Conservation (phyloP, 2,329 filamentous ascomycete species). For the Colletotrichum orbiculare region DNA sequence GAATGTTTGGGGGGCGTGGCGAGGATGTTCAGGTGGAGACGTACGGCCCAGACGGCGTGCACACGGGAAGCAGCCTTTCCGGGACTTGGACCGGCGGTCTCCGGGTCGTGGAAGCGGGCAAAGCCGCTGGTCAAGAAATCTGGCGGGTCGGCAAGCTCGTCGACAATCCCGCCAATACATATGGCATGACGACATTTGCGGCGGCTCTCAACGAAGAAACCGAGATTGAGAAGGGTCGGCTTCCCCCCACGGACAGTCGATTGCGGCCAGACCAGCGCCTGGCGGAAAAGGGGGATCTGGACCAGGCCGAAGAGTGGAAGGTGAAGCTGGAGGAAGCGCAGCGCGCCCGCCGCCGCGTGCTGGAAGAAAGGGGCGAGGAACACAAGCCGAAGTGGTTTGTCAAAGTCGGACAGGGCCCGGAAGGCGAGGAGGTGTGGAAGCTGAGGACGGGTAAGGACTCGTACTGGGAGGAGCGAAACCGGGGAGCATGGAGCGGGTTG, state of each 20-base stretch:
- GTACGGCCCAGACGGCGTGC: conserved; percentile 72
- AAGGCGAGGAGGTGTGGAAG: conserved; percentile 77
- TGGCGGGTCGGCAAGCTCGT: conserved; percentile 86
- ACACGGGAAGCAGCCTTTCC: conserved; percentile 73
- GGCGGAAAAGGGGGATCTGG: conserved; percentile 83
- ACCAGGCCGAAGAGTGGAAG: conserved; percentile 87
- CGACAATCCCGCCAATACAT: conserved; percentile 80
- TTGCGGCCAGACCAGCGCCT: conserved; percentile 89
- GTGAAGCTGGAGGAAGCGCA: conserved; percentile 87
- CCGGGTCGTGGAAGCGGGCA: conserved; percentile 72
- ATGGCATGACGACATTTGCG: conserved; percentile 89
- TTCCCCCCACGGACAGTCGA: conserved; percentile 85
- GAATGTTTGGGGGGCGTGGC: conserved; percentile 95
- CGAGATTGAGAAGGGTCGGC: conserved; percentile 75
- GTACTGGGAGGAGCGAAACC: conserved; percentile 90
- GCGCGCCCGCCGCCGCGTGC: conserved; percentile 75
- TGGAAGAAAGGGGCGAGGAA: conserved; percentile 79
- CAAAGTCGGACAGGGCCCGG: conserved; percentile 68
- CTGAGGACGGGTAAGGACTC: conserved; percentile 84
- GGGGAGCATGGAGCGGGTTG: conserved; percentile 72
- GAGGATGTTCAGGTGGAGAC: conserved; percentile 88
- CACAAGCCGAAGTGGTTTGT: conserved; percentile 89
- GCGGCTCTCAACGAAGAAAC: conserved; percentile 91
- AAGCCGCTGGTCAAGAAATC: conserved; percentile 71
- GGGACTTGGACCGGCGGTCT: conserved; percentile 90